Base-by-base conservation (phyloP, 805 yeast genomes). In the Candida incommunis region DNA sequence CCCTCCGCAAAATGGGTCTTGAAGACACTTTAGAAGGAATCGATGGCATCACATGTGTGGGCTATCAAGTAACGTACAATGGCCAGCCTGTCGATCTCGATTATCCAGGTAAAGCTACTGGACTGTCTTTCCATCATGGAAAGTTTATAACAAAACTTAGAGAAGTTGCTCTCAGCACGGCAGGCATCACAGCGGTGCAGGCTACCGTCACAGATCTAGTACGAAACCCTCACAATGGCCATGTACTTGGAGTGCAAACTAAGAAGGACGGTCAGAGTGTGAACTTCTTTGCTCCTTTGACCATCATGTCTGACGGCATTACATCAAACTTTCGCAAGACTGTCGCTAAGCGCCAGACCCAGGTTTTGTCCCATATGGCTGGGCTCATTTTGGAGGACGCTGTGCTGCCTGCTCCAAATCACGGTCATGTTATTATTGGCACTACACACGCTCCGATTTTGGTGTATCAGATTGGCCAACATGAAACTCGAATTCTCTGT, bases 71-170 rank as follows among this genome's bases (percentile, higher is more conserved):
- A 46, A 73, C 82, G 50, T 85, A 67, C 64, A 66, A 77, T 43
- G 78, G 77, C 23, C 66, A 75, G 26, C 60, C 64, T 16, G 75
- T 85, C 16, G 57, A 66, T 15, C 69, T 92, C 40, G 75, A 81
- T 23, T 92, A 92, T 59, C 86, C 95, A 18, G 23, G 44, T 23
- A 31, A 44, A 21, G 74, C 72, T 3, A 63, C 71, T 53, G 98
- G 98, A 46, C 82, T 83, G 3, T 81, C 95, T 1, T 87, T 92
- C 66, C 95, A 86, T 55, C 96, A 92, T 60, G 98, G 98, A 20
- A 78, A 76, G 46, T 92, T 92, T 56, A 71, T 92, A 44, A 67
- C 69, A 61, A 86, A 86, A 57, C 69, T 92, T 51, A 74, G 98
- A 52, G 57, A 60, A 13, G 75, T 82, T n/a, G 88, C 83, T 20